These are phyloP conservation scores for Ganoderma sinense DNA, from an alignment of 1,284 basidiomycete genomes.

Conservation along the genomic window DNA sequence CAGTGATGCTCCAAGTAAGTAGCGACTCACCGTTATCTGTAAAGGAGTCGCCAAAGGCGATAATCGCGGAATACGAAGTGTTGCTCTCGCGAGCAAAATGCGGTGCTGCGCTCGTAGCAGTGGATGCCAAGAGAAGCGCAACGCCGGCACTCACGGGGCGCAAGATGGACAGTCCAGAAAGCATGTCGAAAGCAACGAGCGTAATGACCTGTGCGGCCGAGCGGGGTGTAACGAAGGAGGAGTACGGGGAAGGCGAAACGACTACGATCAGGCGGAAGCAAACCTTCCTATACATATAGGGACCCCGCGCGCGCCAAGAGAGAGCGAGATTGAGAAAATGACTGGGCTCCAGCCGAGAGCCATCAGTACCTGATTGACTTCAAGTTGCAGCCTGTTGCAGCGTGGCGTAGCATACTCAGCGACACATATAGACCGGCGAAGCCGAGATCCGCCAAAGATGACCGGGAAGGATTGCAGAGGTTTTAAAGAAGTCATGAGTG, in stretches of 20 bases:
- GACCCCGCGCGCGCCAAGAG: background rate
- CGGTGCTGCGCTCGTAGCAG: background rate
- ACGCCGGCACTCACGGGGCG: background rate
- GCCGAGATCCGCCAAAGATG: background rate
- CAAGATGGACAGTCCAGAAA: background rate
- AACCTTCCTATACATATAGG: background rate
- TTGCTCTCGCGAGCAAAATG: background rate
- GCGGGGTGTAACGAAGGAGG: background rate
- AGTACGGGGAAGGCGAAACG: background rate
- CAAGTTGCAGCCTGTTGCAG: background rate
- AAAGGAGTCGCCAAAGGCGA: conserved; percentile 18
- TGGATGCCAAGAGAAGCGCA: background rate
- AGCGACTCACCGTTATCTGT: conserved; percentile 11
- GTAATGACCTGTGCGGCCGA: background rate
- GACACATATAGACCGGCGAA: background rate
- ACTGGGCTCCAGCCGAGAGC: background rate
- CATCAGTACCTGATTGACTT: background rate
- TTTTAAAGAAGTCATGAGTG: background rate
- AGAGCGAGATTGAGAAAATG: background rate
- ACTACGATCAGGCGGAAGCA: background rate
- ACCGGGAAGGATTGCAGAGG: background rate
- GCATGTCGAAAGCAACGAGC: background rate
- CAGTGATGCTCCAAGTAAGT: background rate
- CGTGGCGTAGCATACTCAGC: background rate
- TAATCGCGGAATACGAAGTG: conserved; percentile 7